Evolutionary conservation across 352 stramenopile genomes (phyloP).

Genomic region (Pythium guiyangense): DNA sequence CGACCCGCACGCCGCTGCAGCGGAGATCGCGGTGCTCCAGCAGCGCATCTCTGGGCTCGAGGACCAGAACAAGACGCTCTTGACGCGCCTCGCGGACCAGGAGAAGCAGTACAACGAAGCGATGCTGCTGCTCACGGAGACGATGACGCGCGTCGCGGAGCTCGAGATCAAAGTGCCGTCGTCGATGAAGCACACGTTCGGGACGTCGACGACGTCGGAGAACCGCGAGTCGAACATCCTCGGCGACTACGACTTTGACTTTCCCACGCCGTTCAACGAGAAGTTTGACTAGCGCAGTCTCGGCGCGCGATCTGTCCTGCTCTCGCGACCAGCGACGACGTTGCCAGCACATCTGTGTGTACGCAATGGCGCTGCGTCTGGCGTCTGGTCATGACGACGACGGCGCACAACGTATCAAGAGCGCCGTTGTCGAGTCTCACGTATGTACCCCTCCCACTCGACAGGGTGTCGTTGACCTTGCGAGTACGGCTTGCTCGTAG

Average conservation of each 20-base stretch:
- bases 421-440: too few species aligned
- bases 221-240: conserved; percentile 36
- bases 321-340: too few species aligned
- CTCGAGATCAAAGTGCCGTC: conserved; percentile 70
- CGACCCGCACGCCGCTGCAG: conserved; percentile 26
- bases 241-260: conserved; percentile 40
- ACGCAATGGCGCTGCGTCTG: too few species aligned
- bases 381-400: too few species aligned
- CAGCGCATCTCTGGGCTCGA: conserved; percentile 55
- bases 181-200: conserved; percentile 40
- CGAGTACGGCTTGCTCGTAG: background rate
- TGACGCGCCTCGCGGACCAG: conserved; percentile 63
- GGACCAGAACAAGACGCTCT: conserved; percentile 69
- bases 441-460: too few species aligned
- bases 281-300: conserved; percentile 36
- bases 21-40: conserved; percentile 47
- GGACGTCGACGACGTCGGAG: conserved; percentile 48
- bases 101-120: conserved; percentile 85
- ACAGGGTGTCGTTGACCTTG: background rate
- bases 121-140: conserved; percentile 82
- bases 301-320: background rate
- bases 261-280: conserved; percentile 52
- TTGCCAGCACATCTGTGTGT: too few species aligned
- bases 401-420: too few species aligned
- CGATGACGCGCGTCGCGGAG: conserved; percentile 80